These are phyloP conservation scores for Mycena rebaudengoi DNA, from an alignment of 768 basidiomycete genomes.

Conservation along the genomic window DNA sequence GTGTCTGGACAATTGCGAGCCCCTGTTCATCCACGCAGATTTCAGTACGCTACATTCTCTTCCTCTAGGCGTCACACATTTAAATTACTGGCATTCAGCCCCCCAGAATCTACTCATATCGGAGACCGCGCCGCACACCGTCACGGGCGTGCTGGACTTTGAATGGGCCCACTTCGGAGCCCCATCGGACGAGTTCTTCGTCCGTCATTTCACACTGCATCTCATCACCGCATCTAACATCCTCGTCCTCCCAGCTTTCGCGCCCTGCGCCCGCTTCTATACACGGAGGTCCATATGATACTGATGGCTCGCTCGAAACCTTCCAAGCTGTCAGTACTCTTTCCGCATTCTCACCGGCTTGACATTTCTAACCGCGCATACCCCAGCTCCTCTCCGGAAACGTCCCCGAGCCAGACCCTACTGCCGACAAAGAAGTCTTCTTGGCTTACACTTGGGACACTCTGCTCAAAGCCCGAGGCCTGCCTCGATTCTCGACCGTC, in stretches of 20 bases:
- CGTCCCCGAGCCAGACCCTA: not conserved
- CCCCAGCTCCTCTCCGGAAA: constrained; percentile 12
- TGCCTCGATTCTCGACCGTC: constrained; percentile 12
- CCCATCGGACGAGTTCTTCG: constrained; percentile 12
- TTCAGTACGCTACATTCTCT: not conserved
- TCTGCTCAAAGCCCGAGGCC: constrained; percentile 3
- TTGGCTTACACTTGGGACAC: constrained; percentile 10
- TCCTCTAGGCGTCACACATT: too few relatives aligned
- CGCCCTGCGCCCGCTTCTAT: constrained; percentile 8
- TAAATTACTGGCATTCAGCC: too few relatives aligned
- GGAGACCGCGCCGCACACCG: not conserved
- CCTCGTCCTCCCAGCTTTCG: not conserved
- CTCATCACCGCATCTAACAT: not conserved
- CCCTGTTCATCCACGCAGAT: constrained; percentile 13
- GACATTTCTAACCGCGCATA: not conserved
- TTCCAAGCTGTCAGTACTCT: too few relatives aligned
- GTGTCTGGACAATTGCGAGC: constrained; percentile 2
- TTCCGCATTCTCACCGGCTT: too few relatives aligned
- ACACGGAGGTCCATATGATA: constrained; percentile 12
- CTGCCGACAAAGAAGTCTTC: not conserved
- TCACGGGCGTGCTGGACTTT: constrained; percentile 17
- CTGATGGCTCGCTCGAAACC: not conserved
- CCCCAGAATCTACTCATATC: constrained; percentile 11
- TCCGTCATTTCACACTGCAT: not conserved
- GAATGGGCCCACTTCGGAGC: constrained; percentile 18